Percentiles rank a stretch among this genome's conserved stretches.
Evolutionary conservation across 2,329 filamentous ascomycete species (phyloP).

Genomic region (Mycogone perniciosa): DNA sequence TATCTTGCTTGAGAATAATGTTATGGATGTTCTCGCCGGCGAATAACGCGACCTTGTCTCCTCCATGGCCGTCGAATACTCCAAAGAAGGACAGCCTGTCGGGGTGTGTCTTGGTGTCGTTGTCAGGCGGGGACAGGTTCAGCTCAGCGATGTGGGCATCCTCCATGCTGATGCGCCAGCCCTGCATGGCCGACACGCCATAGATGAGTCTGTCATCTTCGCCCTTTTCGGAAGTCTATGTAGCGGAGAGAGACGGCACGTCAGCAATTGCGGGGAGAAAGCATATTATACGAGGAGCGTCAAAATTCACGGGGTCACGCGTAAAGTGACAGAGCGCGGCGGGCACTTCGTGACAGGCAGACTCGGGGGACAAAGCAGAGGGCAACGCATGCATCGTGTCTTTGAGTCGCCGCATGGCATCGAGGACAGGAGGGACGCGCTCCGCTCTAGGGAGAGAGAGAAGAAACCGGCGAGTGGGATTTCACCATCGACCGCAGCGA

Average conservation of each 20-base stretch:
- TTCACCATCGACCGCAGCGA: constrained; percentile 8
- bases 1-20: constrained; percentile 90
- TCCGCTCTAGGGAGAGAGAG: neutral
- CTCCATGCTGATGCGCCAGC: constrained; percentile 99
- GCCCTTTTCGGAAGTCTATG: constrained; percentile 77
- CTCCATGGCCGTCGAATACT: constrained; percentile 95
- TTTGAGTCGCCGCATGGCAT: neutral
- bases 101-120: constrained; percentile 57
- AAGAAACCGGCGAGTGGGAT: constrained; percentile 8
- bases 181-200: constrained; percentile 97
- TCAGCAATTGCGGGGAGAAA: constrained; percentile 19
- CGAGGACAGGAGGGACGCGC: too few species aligned
- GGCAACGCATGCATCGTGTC: neutral
- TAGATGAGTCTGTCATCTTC: constrained; percentile 90
- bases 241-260: constrained; percentile 5
- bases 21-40: constrained; percentile 88
- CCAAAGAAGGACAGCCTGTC: constrained; percentile 90
- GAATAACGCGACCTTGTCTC: constrained; percentile 92
- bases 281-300: too few species aligned
- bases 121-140: constrained; percentile 62
- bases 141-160: constrained; percentile 88
- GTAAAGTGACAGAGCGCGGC: neutral
- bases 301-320: neutral
- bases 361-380: neutral
- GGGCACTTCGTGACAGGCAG: neutral